A percentile compares a stretch with the other conserved stretches of the same genome.
phyloP scores from a whole-genome alignment of 352 stramenopile genomes.

The Phytophthora kernoviae region DNA sequence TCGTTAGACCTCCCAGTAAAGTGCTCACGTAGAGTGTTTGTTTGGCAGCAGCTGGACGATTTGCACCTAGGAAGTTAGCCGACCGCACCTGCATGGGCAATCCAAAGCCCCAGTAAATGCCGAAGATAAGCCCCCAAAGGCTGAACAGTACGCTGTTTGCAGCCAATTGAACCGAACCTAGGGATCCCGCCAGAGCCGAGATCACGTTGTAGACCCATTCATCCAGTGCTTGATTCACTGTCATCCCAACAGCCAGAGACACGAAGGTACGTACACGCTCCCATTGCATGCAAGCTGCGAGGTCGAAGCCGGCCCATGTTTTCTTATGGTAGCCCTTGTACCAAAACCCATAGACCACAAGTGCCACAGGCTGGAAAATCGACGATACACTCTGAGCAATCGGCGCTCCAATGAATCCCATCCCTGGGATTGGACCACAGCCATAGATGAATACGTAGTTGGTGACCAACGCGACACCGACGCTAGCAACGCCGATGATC shows the following conservation, averaged over 20 bases:
- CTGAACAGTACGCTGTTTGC: conserved; percentile 86
- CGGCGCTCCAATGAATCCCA: conserved; percentile 79
- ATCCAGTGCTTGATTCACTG: conserved; percentile 77
- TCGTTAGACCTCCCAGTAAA: conserved; percentile 58
- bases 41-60: conserved; percentile 61
- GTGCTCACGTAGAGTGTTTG: conserved; percentile 73
- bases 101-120: conserved; percentile 84
- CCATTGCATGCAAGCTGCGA: conserved; percentile 61
- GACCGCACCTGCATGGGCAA: conserved; percentile 77
- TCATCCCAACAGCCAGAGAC: conserved; percentile 75
- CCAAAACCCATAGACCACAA: conserved; percentile 73
- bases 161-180: conserved; percentile 66
- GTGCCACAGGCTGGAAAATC: conserved; percentile 74
- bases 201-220: conserved; percentile 85
- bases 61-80: conserved; percentile 79
- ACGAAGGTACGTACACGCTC: conserved; percentile 71
- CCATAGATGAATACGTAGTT: conserved; percentile 88
- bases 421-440: conserved; percentile 49
- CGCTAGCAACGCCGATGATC: conserved; percentile 69
- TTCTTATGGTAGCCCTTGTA: conserved; percentile 84
- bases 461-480: conserved; percentile 66
- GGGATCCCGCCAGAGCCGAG: conserved; percentile 62
- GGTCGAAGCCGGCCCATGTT: conserved; percentile 72
- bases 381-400: conserved; percentile 78
- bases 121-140: conserved; percentile 83